Base-by-base conservation (phyloP, 495 filamentous ascomycete genomes). In the Xylona heveae region DNA sequence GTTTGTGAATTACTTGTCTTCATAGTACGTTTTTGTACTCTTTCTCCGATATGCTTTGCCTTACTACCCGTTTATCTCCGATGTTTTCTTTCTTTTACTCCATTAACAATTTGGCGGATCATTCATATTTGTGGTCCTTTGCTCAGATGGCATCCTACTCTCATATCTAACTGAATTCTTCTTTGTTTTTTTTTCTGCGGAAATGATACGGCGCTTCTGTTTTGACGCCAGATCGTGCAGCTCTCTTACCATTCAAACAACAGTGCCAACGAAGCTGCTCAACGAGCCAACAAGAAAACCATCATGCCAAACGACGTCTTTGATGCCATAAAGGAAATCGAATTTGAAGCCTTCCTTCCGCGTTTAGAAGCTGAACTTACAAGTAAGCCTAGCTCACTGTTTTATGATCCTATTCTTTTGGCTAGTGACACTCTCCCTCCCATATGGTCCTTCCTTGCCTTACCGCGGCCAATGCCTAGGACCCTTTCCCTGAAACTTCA, bases 1-100 rank as follows among this genome's bases (percentile, higher is more conserved):
- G 0, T 97, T 97, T 49, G 71, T 95, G 19, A 94, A 70, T 46
- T 84, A 93, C 50, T 55, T 97, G 18, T 74, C 79, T 25, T 67
- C 72, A 38, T 64, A 74, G 84, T 95, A 72, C 34, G 74, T 57
- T 28, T n/a, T n/a, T n/a, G n/a, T n/a, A n/a, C 14, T 33, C 18
- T 10, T 15, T 27, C 19, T 19, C 19, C 27, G 16, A 24, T 28
- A 19, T 28, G 14, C 22, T 31, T 19, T 15, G 17, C 19, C 14
- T 14, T 3, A 36, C 26, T 37, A 36, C n/a, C 22, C 19, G 37
- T 21, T 38, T 24, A 16, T 16, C 35, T 19, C 9, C 21, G 15
- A 1, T 29, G 35, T 27, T 9, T 12, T 19, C 17, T 15, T 20
- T 0, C 6, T 5, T 8, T 23, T 39, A 19, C 3, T 38, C 8